Percentiles rank a stretch among this genome's conserved stretches.
phyloP scores from a whole-genome alignment of 108 stramenopile species.

The Chaetoceros tenuissimus region DNA sequence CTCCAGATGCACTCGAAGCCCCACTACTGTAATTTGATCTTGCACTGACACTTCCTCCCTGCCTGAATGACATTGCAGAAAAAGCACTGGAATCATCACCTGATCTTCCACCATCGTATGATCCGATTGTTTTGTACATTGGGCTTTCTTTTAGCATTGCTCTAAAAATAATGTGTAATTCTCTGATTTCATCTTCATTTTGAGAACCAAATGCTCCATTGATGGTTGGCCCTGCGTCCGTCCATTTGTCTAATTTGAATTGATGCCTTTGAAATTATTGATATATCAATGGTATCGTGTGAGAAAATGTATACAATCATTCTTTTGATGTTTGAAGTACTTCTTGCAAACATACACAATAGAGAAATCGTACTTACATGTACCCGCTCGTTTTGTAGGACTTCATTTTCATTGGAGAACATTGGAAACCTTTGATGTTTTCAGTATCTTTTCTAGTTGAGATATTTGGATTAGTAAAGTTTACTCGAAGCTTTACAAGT shows the following conservation, averaged over 20 bases:
- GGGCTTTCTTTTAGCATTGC: neutral
- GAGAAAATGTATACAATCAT: neutral
- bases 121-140: neutral
- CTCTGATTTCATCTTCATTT: neutral
- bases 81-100: neutral
- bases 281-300: neutral
- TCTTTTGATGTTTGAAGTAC: no score
- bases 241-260: constrained; percentile 86
- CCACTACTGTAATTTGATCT: no score
- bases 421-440: neutral
- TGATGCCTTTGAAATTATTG: constrained; percentile 13
- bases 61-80: no score
- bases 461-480: constrained; percentile 41
- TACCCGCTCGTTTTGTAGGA: neutral
- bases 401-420: neutral
- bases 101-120: neutral
- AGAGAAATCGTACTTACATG: neutral
- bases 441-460: neutral
- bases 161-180: neutral
- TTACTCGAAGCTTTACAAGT: constrained; percentile 76
- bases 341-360: neutral
- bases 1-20: neutral
- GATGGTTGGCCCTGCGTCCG: constrained; percentile 89
- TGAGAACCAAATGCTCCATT: constrained; percentile 66
- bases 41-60: no score